phyloP scores from a whole-genome alignment of 1,284 basidiomycete genomes.

The Moniliophthora roreri region DNA sequence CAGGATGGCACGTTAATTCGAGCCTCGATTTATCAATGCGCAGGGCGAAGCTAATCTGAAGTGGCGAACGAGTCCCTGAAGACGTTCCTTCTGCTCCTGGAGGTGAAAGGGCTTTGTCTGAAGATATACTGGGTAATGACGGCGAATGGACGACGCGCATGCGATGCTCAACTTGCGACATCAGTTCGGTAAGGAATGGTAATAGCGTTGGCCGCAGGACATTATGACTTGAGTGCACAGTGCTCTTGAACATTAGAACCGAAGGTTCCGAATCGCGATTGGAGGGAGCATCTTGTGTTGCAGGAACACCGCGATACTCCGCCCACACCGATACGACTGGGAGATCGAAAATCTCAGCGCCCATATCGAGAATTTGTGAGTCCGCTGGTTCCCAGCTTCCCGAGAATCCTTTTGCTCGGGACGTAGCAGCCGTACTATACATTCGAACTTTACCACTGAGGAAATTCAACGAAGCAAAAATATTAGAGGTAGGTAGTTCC shows the following conservation, averaged over 20 bases:
- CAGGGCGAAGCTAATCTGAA: constrained; percentile 80
- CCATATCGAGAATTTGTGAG: constrained; percentile 46
- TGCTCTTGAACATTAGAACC: constrained; percentile 71
- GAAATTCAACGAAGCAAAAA: constrained; percentile 78
- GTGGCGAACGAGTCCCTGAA: constrained; percentile 7
- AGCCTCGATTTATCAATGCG: constrained; percentile 87
- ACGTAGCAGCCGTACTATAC: constrained; percentile 47
- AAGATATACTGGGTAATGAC: constrained; percentile 15
- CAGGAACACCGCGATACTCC: constrained; percentile 68
- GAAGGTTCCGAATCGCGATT: constrained; percentile 44
- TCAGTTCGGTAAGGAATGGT: constrained; percentile 78
- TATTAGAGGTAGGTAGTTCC: constrained; percentile 50
- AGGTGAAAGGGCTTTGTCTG: constrained; percentile 3
- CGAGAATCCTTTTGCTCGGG: constrained; percentile 36
- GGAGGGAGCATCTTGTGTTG: constrained; percentile 34
- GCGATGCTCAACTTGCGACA: constrained; percentile 62
- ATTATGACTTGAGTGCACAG: constrained; percentile 86
- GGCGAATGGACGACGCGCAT: constrained; percentile 43
- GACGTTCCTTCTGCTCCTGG: constrained; percentile 12
- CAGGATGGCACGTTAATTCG: constrained; percentile 82
- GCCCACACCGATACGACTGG: constrained; percentile 84
- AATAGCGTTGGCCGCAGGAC: constrained; percentile 77
- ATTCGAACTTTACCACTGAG: constrained; percentile 77
- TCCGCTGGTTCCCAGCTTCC: constrained; percentile 44
- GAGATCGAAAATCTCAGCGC: constrained; percentile 67